Percentiles rank a stretch among this genome's conserved stretches.
Conservation (phyloP, 192 early-diverging fungal species). For the Coemansia sp. region DNA sequence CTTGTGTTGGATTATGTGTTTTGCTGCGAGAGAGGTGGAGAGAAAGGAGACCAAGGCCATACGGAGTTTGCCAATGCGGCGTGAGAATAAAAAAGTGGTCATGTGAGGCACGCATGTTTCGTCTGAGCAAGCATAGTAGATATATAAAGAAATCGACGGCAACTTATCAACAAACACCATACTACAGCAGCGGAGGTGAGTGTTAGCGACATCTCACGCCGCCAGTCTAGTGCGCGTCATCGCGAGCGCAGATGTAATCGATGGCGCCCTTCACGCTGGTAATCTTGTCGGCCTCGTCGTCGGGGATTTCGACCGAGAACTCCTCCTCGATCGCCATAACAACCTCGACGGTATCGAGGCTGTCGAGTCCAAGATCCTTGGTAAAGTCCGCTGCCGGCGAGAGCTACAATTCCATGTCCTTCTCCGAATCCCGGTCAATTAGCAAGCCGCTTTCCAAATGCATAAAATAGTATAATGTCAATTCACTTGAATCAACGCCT, state of each 20-base stretch:
- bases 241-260: conserved; percentile 74
- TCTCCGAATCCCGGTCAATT: background rate
- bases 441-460: too few relatives aligned
- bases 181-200: background rate
- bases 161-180: background rate
- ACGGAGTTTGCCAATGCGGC: background rate
- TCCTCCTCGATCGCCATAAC: conserved; percentile 99
- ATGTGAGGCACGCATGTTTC: conserved; percentile 5
- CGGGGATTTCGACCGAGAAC: conserved; percentile 97
- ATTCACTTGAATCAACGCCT: background rate
- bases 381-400: conserved; percentile 83
- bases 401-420: conserved; percentile 61
- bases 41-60: background rate
- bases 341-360: conserved; percentile 97
- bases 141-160: too few relatives aligned
- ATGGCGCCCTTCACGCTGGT: conserved; percentile 86
- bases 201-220: background rate
- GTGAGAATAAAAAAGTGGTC: background rate
- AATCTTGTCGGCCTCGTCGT: conserved; percentile 97
- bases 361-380: conserved; percentile 94
- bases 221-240: conserved; percentile 67
- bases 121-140: background rate
- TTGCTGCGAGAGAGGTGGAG: background rate
- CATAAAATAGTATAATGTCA: background rate
- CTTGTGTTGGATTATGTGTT: background rate